A percentile compares a stretch with the other conserved stretches of the same genome.
phyloP scores from a whole-genome alignment of 2,329 filamentous ascomycete genomes.

The Monilinia fructicola region DNA sequence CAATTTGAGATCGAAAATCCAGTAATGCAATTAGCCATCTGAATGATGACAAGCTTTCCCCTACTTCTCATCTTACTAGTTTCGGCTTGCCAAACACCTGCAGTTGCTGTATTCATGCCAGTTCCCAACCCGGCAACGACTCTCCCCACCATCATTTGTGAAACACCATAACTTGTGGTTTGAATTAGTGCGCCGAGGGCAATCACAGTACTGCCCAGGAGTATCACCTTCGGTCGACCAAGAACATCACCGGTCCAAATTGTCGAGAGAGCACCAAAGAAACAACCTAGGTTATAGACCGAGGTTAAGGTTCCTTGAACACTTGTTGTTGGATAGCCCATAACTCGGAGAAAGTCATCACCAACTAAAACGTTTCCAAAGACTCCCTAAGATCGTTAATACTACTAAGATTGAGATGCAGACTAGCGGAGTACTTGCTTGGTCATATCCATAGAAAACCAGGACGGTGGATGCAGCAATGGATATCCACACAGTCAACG shows the following conservation, averaged over 20 bases:
- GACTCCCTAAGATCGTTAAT: conserved; percentile 32
- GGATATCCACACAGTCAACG: conserved; percentile 53
- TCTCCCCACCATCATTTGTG: conserved; percentile 54
- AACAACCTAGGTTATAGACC: conserved; percentile 47
- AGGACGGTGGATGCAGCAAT: conserved; percentile 51
- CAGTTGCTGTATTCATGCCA: conserved; percentile 50
- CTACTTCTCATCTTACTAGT: conserved; percentile 57
- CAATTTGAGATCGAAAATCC: conserved; percentile 51
- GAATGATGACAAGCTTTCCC: conserved; percentile 60
- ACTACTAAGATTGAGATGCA: not conserved
- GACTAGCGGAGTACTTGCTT: conserved; percentile 33
- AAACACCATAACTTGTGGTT: conserved; percentile 45
- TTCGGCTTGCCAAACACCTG: conserved; percentile 62
- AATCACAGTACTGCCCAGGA: conserved; percentile 57
- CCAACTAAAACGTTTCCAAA: conserved; percentile 47
- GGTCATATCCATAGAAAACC: conserved; percentile 51
- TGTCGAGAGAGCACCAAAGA: conserved; percentile 45
- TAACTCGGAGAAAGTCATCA: conserved; percentile 45
- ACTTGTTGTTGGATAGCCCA: conserved; percentile 29
- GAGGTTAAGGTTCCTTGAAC: conserved; percentile 16
- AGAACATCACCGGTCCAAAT: conserved; percentile 50
- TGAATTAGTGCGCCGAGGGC: conserved; percentile 54
- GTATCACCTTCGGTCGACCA: conserved; percentile 56
- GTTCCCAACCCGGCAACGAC: conserved; percentile 53
- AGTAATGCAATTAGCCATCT: conserved; percentile 56